Base-by-base conservation (phyloP, 768 basidiomycete genomes). In the Hydnomerulius pinastri region DNA sequence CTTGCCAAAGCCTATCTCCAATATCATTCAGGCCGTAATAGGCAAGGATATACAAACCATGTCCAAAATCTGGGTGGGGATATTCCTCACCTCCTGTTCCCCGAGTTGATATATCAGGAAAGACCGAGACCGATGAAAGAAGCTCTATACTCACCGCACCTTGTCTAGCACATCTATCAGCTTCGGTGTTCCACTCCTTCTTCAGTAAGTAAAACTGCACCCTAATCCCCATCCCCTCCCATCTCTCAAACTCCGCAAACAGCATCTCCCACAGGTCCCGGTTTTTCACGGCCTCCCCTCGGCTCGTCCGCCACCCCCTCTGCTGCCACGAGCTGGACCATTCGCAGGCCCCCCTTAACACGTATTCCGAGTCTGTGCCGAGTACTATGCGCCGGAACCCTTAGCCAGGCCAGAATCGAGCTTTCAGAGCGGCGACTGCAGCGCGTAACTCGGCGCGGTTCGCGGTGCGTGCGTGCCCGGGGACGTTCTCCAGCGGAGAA, bases 391-490 rank as follows among this genome's bases (percentile, higher is more conserved):
- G 60, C 18, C 43, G 48, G 47, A 66, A 67, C 18, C 68, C 63
- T 38, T 68, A 67, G 6, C 57, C 62, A 9, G 46, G 45, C 69
- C 69, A 71, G 11, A 38, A 6, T 6, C 62, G 50, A 38, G 60
- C 43, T 17, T 39, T 39, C 24, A 71, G 54, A 37, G 60, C 63
- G 12, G 40, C 46, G 36, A 65, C 54, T 12, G 55, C 68, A n/a
- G 68, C 70, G 13, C 68, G 63, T 1, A 71, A 63, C 57, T 70
- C 70, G n/a, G 70, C 70, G 59, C 73, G 58, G 67, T 65, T 62
- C 55, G 60, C 51, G 59, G 71, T 62, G 57, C 61, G 63, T 51
- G 39, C 32, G 25, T 51, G 45, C 4, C 44, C 44, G 6, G n/a
- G 18, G 13, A 46, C 24, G 25, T 51, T 51, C 30, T 51, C 50